Evolutionary conservation across 768 basidiomycete genomes (phyloP).

Genomic region (Boletus vermiculosoides): DNA sequence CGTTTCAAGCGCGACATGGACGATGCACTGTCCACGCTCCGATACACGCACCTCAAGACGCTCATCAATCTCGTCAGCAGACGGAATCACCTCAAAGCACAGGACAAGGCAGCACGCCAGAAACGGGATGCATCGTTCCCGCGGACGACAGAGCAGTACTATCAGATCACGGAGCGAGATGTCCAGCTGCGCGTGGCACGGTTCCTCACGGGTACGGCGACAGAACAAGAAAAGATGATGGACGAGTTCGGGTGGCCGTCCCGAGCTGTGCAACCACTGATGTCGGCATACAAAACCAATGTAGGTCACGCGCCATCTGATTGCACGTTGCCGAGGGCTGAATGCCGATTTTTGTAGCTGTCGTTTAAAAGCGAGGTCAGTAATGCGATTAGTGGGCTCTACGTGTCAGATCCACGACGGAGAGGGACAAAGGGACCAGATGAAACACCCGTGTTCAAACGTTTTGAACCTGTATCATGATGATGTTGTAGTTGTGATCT

Average conservation of each 20-base stretch:
- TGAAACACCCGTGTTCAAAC: slow-evolving; percentile 5
- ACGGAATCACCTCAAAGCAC: slow-evolving; percentile 8
- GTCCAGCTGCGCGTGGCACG: slow-evolving; percentile 49
- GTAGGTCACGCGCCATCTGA: slow-evolving; percentile 31
- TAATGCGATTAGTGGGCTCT: slow-evolving; percentile 13
- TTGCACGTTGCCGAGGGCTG: background rate
- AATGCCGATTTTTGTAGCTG: slow-evolving; percentile 5
- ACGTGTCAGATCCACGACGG: slow-evolving; percentile 25
- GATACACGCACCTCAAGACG: slow-evolving; percentile 32
- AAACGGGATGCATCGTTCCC: slow-evolving; percentile 38
- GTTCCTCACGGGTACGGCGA: slow-evolving; percentile 36
- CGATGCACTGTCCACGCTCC: slow-evolving; percentile 29
- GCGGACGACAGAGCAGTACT: slow-evolving; percentile 27
- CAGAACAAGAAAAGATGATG: slow-evolving; percentile 46
- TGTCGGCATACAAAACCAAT: slow-evolving; percentile 39
- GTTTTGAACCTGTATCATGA: slow-evolving; percentile 24
- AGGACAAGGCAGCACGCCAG: slow-evolving; percentile 24
- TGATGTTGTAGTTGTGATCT: slow-evolving; percentile 4
- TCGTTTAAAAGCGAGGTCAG: slow-evolving; percentile 25
- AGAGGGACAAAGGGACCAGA: background rate
- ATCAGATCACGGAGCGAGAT: slow-evolving; percentile 37
- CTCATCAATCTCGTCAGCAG: slow-evolving; percentile 17
- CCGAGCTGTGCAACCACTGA: slow-evolving; percentile 46
- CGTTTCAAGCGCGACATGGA: slow-evolving; percentile 26
- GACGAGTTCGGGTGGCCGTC: slow-evolving; percentile 52